These are phyloP conservation scores for Phytophthora colocasiae DNA, from an alignment of 352 stramenopile genomes.

Conservation along the genomic window DNA sequence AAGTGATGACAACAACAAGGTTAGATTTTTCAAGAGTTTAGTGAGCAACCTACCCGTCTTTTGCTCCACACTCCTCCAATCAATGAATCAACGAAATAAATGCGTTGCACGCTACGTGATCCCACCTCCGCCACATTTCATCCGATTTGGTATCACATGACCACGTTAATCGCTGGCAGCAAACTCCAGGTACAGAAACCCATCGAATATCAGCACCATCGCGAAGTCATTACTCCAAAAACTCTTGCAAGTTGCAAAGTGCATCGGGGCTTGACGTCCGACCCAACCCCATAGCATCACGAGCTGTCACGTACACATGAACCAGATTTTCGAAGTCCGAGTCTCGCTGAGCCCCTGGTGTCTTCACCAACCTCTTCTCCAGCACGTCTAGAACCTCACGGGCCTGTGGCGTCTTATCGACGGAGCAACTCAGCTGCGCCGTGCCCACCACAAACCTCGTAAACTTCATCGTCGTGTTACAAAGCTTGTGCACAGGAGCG, in stretches of 20 bases:
- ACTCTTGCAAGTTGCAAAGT: neutral
- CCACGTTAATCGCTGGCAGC: no score
- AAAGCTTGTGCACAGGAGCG: conserved; percentile 18
- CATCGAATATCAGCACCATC: no score
- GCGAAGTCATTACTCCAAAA: no score
- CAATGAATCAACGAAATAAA: no score
- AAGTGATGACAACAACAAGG: no score
- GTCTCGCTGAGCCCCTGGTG: conserved; percentile 5
- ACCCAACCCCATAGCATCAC: conserved; percentile 19
- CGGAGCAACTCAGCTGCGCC: conserved; percentile 16
- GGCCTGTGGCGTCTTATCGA: conserved; percentile 24
- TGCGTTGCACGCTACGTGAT: no score
- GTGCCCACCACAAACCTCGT: conserved; percentile 29
- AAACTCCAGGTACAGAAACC: no score
- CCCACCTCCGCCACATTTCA: no score
- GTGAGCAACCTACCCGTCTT: no score
- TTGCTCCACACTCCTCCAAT: no score
- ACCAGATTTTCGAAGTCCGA: conserved; percentile 16
- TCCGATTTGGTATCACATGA: no score
- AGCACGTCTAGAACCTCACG: conserved; percentile 32
- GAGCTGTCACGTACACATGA: conserved; percentile 16
- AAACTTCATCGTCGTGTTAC: conserved; percentile 7
- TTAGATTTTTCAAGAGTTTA: no score
- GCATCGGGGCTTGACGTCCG: conserved; percentile 2
- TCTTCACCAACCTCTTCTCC: conserved; percentile 37